phyloP scores from a whole-genome alignment of 2,329 filamentous ascomycete genomes.

The Calonectria hongkongensis region DNA sequence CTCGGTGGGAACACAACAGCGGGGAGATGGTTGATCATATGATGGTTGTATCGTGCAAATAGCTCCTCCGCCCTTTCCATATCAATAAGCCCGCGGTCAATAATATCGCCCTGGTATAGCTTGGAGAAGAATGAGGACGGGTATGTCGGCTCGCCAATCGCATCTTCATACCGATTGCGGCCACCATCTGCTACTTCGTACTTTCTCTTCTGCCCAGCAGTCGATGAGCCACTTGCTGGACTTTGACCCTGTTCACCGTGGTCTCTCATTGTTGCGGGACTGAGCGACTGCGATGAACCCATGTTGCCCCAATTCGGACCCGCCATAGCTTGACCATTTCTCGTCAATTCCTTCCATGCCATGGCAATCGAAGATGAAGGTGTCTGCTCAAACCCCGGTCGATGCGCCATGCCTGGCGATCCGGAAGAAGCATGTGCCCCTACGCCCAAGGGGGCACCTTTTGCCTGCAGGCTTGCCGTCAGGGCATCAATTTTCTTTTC shows the following conservation, averaged over 20 bases:
- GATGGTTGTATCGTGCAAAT: conserved; percentile 74
- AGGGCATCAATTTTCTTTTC: conserved; percentile 95
- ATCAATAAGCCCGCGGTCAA: conserved; percentile 77
- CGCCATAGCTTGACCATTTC: conserved; percentile 26
- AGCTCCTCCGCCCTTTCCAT: conserved; percentile 73
- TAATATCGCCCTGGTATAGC: conserved; percentile 66
- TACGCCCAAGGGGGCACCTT: conserved; percentile 48
- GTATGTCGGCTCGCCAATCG: conserved; percentile 40
- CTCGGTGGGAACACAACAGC: conserved; percentile 75
- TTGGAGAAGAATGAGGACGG: conserved; percentile 50
- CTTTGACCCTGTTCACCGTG: conserved; percentile 42
- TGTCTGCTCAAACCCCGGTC: conserved; percentile 23
- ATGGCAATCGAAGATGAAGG: conserved; percentile 34
- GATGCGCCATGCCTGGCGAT: conserved; percentile 39
- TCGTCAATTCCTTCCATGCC: conserved; percentile 39
- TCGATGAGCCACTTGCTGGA: conserved; percentile 34
- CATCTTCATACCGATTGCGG: conserved; percentile 41
- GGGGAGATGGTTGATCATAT: conserved; percentile 78
- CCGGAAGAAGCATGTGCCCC: conserved; percentile 42
- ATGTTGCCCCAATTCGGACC: conserved; percentile 46
- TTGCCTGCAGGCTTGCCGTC: conserved; percentile 84
- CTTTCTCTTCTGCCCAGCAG: conserved; percentile 58
- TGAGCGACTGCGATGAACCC: conserved; percentile 40
- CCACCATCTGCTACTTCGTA: conserved; percentile 50
- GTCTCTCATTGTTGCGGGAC: conserved; percentile 36